Evolutionary conservation across 2,329 filamentous ascomycete genomes (phyloP).

Genomic region (Metarhizium guizhouense): DNA sequence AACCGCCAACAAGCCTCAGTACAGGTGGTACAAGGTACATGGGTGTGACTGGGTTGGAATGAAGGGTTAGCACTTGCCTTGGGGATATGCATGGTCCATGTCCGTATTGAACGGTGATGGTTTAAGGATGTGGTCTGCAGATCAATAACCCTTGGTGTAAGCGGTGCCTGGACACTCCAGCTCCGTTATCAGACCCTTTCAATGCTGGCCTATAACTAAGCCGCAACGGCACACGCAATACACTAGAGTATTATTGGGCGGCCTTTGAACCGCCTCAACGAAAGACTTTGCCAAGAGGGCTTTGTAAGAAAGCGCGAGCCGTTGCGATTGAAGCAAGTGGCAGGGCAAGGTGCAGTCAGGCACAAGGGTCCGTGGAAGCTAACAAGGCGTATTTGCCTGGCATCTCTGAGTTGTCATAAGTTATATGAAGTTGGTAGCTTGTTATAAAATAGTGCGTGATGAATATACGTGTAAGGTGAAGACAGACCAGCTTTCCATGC

Average conservation of each 20-base stretch:
- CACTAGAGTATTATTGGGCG: neutral
- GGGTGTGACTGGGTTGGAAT: neutral
- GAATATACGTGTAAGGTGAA: too few relatives aligned
- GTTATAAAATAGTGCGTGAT: too few relatives aligned
- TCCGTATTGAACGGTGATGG: neutral
- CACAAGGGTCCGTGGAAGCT: too few relatives aligned
- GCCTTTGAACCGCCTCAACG: too few relatives aligned
- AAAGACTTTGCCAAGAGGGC: too few relatives aligned
- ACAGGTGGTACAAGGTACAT: too few relatives aligned
- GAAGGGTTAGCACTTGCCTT: neutral
- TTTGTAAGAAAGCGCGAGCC: neutral
- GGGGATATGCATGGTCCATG: neutral
- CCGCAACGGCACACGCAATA: neutral
- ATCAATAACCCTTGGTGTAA: neutral
- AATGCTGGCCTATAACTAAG: neutral
- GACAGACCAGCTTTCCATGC: too few relatives aligned
- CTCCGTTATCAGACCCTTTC: neutral
- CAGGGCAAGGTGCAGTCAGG: too few relatives aligned
- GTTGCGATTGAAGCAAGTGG: neutral
- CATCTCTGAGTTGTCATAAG: too few relatives aligned
- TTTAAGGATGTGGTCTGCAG: neutral
- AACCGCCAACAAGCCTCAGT: neutral
- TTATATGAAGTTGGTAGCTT: too few relatives aligned
- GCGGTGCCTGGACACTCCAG: neutral
- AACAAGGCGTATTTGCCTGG: too few relatives aligned